These are phyloP conservation scores for barrel medic (Medicago truncatula) DNA, from an alignment of 306 rosid species.

Conservation along the genomic window MtrunA17r5.0-ANR NC_053043.1:15601001-15601500, in stretches of 20 bases:
- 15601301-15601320: conserved; percentile 2
- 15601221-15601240: not conserved
- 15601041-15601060: no score
- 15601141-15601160: no score
- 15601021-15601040: no score
- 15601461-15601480: conserved; percentile 47
- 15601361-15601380: conserved; percentile 34
- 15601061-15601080: no score
- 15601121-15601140: no score
- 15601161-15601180: no score
- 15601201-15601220: no score
- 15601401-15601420: conserved; percentile 24
- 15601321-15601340: conserved; percentile 4
- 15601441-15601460: conserved; percentile 23
- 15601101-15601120: no score
- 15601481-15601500: conserved; percentile 55
- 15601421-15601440: conserved; percentile 42
- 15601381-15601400: conserved; percentile 26
- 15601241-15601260: not conserved
- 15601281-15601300: conserved; percentile 8
- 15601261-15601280: not conserved
- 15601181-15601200: no score
- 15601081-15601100: no score
- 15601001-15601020: no score
- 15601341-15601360: conserved; percentile 43